These are phyloP conservation scores for Euryodendron excelsum DNA, from an alignment of 148 eudicot genomes.

Conservation along the genomic window DNA sequence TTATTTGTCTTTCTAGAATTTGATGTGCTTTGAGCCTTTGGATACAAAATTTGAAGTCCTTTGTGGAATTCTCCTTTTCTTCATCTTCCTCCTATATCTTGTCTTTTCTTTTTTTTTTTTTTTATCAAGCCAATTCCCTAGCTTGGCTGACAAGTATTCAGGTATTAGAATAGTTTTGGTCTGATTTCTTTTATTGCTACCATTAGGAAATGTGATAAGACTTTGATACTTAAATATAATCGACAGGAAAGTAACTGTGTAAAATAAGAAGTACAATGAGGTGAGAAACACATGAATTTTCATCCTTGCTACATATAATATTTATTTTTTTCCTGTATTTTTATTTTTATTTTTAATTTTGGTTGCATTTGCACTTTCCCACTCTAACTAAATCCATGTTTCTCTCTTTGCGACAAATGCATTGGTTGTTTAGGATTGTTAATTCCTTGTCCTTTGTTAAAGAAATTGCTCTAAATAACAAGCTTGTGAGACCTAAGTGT, in stretches of 20 bases:
- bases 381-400: neutral
- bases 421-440: neutral
- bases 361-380: neutral
- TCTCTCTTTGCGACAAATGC: neutral
- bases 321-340: neutral
- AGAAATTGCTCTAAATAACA: neutral
- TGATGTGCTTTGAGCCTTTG: neutral
- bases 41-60: neutral
- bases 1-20: neutral
- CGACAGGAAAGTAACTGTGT: neutral
- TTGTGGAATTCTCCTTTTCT: neutral
- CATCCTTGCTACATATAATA: neutral
- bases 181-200: neutral
- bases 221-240: neutral
- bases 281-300: neutral
- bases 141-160: neutral
- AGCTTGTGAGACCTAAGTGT: neutral
- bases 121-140: neutral
- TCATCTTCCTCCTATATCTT: neutral
- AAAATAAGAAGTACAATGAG: neutral
- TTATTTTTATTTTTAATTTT: neutral
- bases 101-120: neutral
- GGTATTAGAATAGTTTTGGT: neutral
- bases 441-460: neutral
- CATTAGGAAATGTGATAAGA: neutral